Percentiles rank a stretch among this genome's conserved stretches.
These are phyloP conservation scores for Quercus phellos DNA, from an alignment of 331 rosid species.

Conservation along the genomic window DNA sequence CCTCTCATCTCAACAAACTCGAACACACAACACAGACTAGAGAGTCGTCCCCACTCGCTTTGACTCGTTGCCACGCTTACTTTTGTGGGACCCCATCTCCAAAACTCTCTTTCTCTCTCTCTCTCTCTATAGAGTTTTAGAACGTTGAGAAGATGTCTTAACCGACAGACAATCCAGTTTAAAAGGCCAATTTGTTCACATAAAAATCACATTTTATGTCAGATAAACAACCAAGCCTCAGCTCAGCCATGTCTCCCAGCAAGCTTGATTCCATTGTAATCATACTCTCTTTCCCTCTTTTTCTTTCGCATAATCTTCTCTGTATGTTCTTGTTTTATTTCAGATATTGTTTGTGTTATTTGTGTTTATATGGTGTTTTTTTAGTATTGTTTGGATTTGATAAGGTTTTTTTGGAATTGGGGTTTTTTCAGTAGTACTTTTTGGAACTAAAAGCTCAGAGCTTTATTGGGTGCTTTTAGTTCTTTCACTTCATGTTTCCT, in stretches of 20 bases:
- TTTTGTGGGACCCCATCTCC: not conserved
- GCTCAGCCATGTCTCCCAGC: conserved; percentile 47
- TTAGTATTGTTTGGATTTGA: not conserved
- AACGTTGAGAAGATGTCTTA: too few relatives aligned
- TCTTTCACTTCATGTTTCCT: not conserved
- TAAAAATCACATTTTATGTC: not conserved
- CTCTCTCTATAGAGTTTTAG: too few relatives aligned
- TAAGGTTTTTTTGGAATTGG: not conserved
- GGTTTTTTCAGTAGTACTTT: not conserved
- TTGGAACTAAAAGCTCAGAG: not conserved
- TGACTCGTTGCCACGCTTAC: conserved; percentile 34
- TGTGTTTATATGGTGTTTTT: not conserved
- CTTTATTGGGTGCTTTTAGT: not conserved
- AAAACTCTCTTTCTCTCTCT: not conserved
- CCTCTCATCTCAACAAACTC: not conserved
- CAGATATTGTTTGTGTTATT: not conserved
- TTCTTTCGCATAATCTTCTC: not conserved
- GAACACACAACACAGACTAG: not conserved
- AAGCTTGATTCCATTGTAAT: conserved; percentile 41
- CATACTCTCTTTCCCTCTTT: conserved; percentile 4
- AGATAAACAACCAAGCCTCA: not conserved
- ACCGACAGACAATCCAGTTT: not conserved
- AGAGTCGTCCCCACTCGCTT: not conserved
- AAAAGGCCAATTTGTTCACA: not conserved
- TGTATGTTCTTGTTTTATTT: not conserved